Base-by-base conservation (phyloP, 2,329 filamentous ascomycete species). In the Aureobasidium pullulans region DNA sequence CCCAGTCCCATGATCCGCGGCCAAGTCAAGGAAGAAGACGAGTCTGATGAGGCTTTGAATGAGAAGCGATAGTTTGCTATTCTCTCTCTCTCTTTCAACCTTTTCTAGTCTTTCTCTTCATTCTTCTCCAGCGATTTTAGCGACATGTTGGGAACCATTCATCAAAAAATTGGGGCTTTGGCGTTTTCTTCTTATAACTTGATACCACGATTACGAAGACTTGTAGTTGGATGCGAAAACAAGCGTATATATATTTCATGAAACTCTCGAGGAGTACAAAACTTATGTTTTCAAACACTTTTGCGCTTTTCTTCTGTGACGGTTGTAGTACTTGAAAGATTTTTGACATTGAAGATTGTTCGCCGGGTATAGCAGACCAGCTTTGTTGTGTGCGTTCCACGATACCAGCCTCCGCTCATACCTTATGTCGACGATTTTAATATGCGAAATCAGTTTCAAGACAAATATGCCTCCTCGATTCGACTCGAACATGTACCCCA, bases 1-100 rank as follows among this genome's bases (percentile, higher is more conserved):
- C 59, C 59, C 28, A 60, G 59, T 36, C 59, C 59, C 19, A 56
- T 56, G 49, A 60, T 60, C 16, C 40, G 49, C 13, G 59, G 52
- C 37, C 53, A 57, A 15, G 59, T 57, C 43, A 61, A 46, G 39
- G 59, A 61, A 32, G 57, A 59, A 37, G 57, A 59, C 7, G 57
- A 59, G 40, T 28, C 47, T 6, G 39, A 48, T 16, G 56, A 58
- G 32, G 36, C 44, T n/a, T 23, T 36, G 44, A 52, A 44, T 5
- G 57, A 59, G 40, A 59, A 59, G 57, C 40, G n/a, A 11, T 46
- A 42, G 23, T 29, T 40, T 40, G 23, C 23, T 23, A 23, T 23
- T 40, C 34, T 28, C 2, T 6, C n/a, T 53, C 49, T 39, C 34
- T 50, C 23, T 9, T 15, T 42, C 11, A 15, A 2, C 6, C 39